Evolutionary conservation across 768 basidiomycete species (phyloP).

Genomic region (Auricularia cornea): DNA sequence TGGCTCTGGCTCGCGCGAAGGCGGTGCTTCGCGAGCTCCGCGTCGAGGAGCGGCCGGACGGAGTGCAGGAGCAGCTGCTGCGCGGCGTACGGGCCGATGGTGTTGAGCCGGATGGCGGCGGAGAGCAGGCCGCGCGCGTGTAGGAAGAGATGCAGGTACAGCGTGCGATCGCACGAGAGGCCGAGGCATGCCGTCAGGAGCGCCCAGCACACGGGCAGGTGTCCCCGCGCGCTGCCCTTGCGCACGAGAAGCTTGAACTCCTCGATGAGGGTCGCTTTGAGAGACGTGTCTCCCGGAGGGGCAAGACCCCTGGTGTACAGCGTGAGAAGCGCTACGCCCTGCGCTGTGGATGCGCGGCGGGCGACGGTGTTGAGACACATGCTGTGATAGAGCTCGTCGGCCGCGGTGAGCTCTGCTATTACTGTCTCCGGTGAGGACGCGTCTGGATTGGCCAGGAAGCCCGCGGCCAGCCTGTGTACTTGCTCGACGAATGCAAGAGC

Average conservation of each 20-base stretch:
- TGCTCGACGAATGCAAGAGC: constrained; percentile 76
- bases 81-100: constrained; percentile 84
- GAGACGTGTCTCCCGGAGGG: constrained; percentile 31
- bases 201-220: constrained; percentile 90
- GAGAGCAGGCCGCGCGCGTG: constrained; percentile 86
- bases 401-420: constrained; percentile 36
- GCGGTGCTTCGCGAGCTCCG: constrained; percentile 46
- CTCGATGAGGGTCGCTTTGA: constrained; percentile 42
- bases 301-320: constrained; percentile 79
- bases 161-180: constrained; percentile 64
- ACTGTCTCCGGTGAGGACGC: constrained; percentile 14
- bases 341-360: constrained; percentile 77
- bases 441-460: not conserved
- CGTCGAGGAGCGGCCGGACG: constrained; percentile 56
- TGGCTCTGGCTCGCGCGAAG: constrained; percentile 12
- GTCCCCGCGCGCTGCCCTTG: constrained; percentile 59
- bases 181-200: constrained; percentile 71
- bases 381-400: constrained; percentile 75
- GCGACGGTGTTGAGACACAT: constrained; percentile 89
- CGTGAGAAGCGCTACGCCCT: constrained; percentile 88
- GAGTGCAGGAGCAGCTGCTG: constrained; percentile 79
- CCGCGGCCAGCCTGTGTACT: constrained; percentile 42
- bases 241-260: constrained; percentile 61
- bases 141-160: constrained; percentile 86
- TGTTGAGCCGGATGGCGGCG: constrained; percentile 85